Evolutionary conservation across 2,329 filamentous ascomycete genomes (phyloP), one percentile per base, ranked within the genome.

Genomic region (Ascochyta fabae): DNA sequence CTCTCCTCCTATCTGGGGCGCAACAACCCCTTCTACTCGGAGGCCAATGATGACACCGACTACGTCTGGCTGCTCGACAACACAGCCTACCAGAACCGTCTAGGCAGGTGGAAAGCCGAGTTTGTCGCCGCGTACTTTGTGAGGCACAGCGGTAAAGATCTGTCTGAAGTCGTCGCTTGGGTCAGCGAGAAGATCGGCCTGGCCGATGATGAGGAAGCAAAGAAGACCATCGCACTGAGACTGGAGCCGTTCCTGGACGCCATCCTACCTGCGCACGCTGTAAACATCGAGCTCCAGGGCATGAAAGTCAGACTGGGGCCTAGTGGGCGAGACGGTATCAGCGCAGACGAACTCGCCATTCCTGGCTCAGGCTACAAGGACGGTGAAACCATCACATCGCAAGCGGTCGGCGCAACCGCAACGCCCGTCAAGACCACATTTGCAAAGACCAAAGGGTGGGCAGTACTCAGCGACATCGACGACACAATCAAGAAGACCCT

Each of bases 401-500:
- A 69, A 33, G 72, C 70, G 1, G 53, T 74, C 60, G 61, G 70
- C 36, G 67, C 70, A 0, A 60, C 70, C 47, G 67, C 82, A 1
- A 79, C 81, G 12, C 78, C 86, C 36, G 87, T 90, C 82, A 84
- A 84, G 57, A 96, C 91, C 0, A 83, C 87, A 16, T 92, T 90
- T 68, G 90, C 90, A 0, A 87, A 86, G 16, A 85, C 88, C 0
- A 86, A 89, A 43, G 93, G 94, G 7, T 97, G 92, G 92, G 86
- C 86, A 12, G 78, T 98, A 12, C 87, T 97, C 60, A 94, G 90
- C 35, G 94, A 98, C 67, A 86, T 98, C 63, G 95, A 98, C 71
- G 94, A 98, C 76, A 96, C 93, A 0, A 96, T 98, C 80, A 97
- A 98, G 77, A 80, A 93, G 63, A 97, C 94, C 0, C 82, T 90